Percentiles rank a stretch among this genome's conserved stretches.
Evolutionary conservation across 768 basidiomycete species (phyloP).

Genomic region (Leccinum incarnatum): DNA sequence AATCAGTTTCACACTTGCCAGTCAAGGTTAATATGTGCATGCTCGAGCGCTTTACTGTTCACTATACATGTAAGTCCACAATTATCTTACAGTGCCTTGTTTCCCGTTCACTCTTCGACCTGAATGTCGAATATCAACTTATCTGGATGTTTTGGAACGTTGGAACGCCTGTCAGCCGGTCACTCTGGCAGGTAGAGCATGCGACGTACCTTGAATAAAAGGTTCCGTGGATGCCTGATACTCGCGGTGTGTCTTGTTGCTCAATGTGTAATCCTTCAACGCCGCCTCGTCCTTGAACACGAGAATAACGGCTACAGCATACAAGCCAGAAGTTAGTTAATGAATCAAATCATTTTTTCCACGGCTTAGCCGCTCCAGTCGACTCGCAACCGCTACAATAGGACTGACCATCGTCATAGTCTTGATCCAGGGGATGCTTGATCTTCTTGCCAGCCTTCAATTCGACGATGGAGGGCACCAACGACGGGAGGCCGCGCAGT

Average conservation of each 20-base stretch:
- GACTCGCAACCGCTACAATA: no score
- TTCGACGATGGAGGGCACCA: slow-evolving; percentile 19
- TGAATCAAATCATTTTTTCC: background rate
- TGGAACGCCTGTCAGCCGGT: background rate
- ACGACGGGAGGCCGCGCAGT: slow-evolving; percentile 15
- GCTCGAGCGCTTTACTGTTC: slow-evolving; percentile 3
- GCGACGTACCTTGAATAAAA: slow-evolving; percentile 20
- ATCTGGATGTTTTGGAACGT: slow-evolving; percentile 6
- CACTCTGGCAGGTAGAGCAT: background rate
- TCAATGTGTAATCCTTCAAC: background rate
- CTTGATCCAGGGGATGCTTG: slow-evolving; percentile 19
- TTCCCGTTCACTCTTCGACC: slow-evolving; percentile 10
- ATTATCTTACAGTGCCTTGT: background rate
- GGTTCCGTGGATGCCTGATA: slow-evolving; percentile 1
- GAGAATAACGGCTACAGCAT: background rate
- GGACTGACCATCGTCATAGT: slow-evolving; percentile 23
- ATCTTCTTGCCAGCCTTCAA: slow-evolving; percentile 14
- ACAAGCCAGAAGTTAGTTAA: background rate
- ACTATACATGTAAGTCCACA: background rate
- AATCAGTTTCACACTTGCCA: background rate
- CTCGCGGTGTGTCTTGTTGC: slow-evolving; percentile 10
- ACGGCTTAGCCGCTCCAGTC: no score
- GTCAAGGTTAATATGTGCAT: background rate
- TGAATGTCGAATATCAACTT: slow-evolving; percentile 25
- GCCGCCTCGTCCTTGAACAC: background rate